These are phyloP conservation scores for Omphalea diandra DNA, from an alignment of 441 rosid species.

Conservation along the genomic window DNA sequence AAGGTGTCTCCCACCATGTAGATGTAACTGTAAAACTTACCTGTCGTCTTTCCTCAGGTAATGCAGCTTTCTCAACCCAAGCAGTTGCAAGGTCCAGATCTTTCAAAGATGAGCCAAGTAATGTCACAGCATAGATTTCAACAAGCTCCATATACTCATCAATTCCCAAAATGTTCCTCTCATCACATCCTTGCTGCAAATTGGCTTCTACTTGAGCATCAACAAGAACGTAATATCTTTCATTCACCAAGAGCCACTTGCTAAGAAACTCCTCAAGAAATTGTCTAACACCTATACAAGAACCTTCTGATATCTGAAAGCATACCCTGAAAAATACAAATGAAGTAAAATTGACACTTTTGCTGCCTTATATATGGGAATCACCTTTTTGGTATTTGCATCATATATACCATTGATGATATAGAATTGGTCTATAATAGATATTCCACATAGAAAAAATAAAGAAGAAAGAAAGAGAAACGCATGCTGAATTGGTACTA, in stretches of 20 bases:
- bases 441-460: background rate
- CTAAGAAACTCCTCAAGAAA: conserved; percentile 67
- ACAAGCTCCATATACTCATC: conserved; percentile 60
- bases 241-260: conserved; percentile 62
- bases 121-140: conserved; percentile 61
- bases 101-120: conserved; percentile 52
- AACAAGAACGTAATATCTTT: conserved; percentile 34
- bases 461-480: no score
- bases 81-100: conserved; percentile 59
- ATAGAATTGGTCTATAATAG: background rate
- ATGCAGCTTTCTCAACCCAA: conserved; percentile 75
- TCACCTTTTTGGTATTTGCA: no score
- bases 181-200: conserved; percentile 36
- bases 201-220: conserved; percentile 29
- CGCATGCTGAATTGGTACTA: no score
- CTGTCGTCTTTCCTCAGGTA: conserved; percentile 77
- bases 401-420: background rate
- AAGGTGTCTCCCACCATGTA: background rate
- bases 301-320: conserved; percentile 70
- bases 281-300: conserved; percentile 47
- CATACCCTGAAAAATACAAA: conserved; percentile 50
- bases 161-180: conserved; percentile 38
- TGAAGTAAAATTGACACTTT: conserved; percentile 14
- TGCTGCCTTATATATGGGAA: background rate
- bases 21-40: conserved; percentile 33